Percentiles rank a stretch among this genome's conserved stretches.
These are phyloP conservation scores for Corymbia citriodora DNA, from an alignment of 441 rosid genomes.

Conservation along the genomic window DNA sequence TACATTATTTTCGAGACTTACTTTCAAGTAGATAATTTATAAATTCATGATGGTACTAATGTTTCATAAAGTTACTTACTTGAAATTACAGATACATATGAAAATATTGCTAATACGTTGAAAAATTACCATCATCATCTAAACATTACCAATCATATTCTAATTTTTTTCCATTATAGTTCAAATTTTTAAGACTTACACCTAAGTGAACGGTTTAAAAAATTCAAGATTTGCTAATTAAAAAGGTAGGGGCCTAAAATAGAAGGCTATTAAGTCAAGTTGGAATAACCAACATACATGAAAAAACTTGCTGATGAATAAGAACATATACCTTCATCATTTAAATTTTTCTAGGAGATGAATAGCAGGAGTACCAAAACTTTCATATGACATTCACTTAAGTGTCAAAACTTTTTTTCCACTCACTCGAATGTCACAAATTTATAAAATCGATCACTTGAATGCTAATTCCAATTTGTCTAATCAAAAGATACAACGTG, in stretches of 20 bases:
- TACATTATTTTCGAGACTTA: neutral
- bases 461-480: no score
- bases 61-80: neutral
- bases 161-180: neutral
- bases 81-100: neutral
- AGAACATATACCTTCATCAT: neutral
- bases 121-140: neutral
- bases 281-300: neutral
- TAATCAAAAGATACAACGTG: no score
- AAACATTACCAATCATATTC: neutral
- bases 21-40: neutral
- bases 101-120: neutral
- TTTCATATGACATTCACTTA: no score
- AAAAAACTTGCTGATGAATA: neutral
- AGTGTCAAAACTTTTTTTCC: no score
- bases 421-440: no score
- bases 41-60: neutral
- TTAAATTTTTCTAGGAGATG: neutral
- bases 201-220: neutral
- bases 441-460: no score
- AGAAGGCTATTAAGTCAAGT: neutral
- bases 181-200: neutral
- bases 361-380: no score
- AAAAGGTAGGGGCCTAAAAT: neutral
- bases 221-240: neutral